Conservation (phyloP, 2,329 filamentous ascomycete species). For the Pseudogymnoascus sp. region DNA sequence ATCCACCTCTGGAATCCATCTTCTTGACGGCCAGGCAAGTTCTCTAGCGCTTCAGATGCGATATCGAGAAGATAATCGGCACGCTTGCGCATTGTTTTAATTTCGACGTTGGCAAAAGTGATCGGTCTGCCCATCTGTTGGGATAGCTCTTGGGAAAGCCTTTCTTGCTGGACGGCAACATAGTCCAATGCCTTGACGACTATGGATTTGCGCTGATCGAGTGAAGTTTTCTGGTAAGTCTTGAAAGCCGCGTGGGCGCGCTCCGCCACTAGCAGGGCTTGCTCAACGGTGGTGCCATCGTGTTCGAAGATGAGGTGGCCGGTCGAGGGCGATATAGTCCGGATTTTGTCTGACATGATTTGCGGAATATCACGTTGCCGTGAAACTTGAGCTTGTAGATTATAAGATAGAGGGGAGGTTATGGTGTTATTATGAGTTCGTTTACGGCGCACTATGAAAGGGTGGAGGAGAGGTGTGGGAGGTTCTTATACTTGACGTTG, state of each 20-base stretch:
- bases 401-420: not conserved
- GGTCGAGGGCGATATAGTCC: constrained; percentile 82
- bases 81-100: constrained; percentile 41
- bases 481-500: not conserved
- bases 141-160: constrained; percentile 37
- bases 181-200: constrained; percentile 25
- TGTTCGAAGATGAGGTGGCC: constrained; percentile 76
- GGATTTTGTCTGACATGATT: not conserved
- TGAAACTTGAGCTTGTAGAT: not conserved
- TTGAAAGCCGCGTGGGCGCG: constrained; percentile 40
- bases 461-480: not conserved
- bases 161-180: constrained; percentile 27
- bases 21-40: constrained; percentile 49
- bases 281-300: constrained; percentile 60
- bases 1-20: not conserved
- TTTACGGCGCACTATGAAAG: not conserved
- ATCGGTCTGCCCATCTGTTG: constrained; percentile 45
- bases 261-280: constrained; percentile 64
- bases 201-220: constrained; percentile 35
- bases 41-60: constrained; percentile 66
- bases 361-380: not conserved
- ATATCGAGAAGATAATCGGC: constrained; percentile 53
- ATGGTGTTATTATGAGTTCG: not conserved
- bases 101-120: constrained; percentile 14
- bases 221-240: constrained; percentile 37